Conservation (phyloP, 495 filamentous ascomycete species). For the Lophium mytilinum region DNA sequence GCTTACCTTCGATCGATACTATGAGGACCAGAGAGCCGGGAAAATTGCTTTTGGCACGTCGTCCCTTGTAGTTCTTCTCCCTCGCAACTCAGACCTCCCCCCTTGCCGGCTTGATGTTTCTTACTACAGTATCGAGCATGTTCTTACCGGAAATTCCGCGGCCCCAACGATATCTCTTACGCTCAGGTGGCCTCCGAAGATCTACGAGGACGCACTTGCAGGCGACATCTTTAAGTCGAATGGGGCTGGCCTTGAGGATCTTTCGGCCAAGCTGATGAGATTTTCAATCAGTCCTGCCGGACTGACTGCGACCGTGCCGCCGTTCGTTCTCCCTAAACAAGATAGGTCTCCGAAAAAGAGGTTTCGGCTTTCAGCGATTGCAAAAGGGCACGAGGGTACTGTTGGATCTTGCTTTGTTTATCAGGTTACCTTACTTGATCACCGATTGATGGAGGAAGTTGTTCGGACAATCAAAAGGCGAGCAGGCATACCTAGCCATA, state of each 20-base stretch:
- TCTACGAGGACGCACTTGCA: constrained; percentile 6
- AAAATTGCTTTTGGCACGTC: constrained; percentile 17
- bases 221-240: not conserved
- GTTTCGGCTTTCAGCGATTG: not conserved
- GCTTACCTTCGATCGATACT: constrained; percentile 17
- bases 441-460: not conserved
- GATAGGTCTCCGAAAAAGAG: not conserved
- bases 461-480: not conserved
- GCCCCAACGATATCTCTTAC: constrained; percentile 20
- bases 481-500: not conserved
- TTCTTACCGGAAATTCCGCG: constrained; percentile 9
- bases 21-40: constrained; percentile 2
- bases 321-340: too few relatives aligned
- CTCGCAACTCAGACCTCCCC: not conserved
- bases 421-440: not conserved
- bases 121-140: constrained; percentile 21
- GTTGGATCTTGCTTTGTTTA: not conserved
- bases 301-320: too few relatives aligned
- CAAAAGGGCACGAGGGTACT: not conserved
- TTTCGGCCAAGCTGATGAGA: not conserved
- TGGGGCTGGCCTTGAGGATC: not conserved
- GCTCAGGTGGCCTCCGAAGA: constrained; percentile 11
- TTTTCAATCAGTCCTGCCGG: not conserved
- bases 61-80: constrained; percentile 13
- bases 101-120: constrained; percentile 11